phyloP scores from a whole-genome alignment of 2,329 filamentous ascomycete genomes.

The Xylariaceae sp. region DNA sequence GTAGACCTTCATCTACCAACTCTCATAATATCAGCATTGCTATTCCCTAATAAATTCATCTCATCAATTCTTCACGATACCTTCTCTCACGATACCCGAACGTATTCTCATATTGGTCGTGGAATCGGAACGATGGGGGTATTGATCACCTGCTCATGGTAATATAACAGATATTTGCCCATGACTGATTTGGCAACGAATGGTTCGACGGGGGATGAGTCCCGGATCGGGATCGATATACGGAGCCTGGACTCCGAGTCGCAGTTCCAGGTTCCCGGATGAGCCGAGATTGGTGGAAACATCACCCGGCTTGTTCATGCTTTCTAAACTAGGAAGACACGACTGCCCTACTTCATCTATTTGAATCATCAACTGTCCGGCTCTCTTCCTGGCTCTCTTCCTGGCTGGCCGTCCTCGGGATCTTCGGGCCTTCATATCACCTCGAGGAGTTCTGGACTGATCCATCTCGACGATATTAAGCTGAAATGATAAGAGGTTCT shows the following conservation, averaged over 20 bases:
- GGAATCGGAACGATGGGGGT: no score
- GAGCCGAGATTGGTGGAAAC: conserved; percentile 18
- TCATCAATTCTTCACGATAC: no score
- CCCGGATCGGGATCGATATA: not conserved
- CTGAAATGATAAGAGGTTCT: not conserved
- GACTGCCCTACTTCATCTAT: not conserved
- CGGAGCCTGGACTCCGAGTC: conserved; percentile 16
- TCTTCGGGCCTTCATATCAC: conserved; percentile 12
- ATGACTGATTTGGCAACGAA: no score
- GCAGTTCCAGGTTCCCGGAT: conserved; percentile 2
- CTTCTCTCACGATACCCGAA: no score
- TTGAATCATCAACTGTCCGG: not conserved
- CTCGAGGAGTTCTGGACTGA: not conserved
- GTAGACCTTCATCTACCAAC: no score
- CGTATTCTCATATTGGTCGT: no score
- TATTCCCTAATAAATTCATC: no score
- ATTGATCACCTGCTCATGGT: no score
- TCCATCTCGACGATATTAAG: not conserved
- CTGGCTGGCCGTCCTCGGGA: not conserved
- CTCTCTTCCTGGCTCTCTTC: not conserved
- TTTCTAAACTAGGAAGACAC: not conserved
- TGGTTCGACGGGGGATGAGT: no score
- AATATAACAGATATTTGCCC: no score
- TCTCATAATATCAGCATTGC: no score
- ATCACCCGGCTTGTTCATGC: not conserved